Percentiles rank a stretch among this genome's conserved stretches.
Conservation (phyloP, 1,139 yeast genomes). For the Waltiozyma sp. region DNA sequence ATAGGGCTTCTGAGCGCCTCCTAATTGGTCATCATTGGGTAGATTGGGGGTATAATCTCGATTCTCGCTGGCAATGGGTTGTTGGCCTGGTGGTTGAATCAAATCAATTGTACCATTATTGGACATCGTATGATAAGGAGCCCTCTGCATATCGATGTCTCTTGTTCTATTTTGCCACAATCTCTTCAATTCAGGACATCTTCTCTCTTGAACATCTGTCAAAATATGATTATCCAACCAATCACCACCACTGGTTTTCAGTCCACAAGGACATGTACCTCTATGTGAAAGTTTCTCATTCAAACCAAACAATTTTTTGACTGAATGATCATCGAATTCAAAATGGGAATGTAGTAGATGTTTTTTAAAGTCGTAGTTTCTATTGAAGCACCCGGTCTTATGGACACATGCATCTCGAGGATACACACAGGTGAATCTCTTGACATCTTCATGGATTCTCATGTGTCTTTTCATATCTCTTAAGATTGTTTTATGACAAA, state of each 20-base stretch:
- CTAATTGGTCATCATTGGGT: no score
- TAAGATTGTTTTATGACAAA: conserved; percentile 47
- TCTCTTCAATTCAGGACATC: conserved; percentile 5
- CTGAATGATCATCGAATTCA: conserved; percentile 38
- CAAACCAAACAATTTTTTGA: conserved; percentile 39
- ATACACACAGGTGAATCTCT: conserved; percentile 49
- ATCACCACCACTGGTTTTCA: conserved; percentile 34
- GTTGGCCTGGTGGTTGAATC: no score
- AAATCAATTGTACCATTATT: no score
- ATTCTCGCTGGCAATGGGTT: no score
- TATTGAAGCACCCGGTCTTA: conserved; percentile 51
- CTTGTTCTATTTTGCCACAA: not conserved
- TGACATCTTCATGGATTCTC: conserved; percentile 49
- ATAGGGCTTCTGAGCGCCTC: no score
- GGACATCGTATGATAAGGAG: no score
- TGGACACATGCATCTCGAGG: conserved; percentile 48
- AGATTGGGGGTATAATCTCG: no score
- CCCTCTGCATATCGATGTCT: no score
- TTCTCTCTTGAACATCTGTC: conserved; percentile 10
- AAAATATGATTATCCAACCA: conserved; percentile 53
- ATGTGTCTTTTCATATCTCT: conserved; percentile 58
- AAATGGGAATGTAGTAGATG: conserved; percentile 57
- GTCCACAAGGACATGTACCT: conserved; percentile 54
- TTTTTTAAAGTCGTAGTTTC: conserved; percentile 62
- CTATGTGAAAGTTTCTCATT: conserved; percentile 39